Base-by-base conservation (phyloP, 352 stramenopile genomes). In the Pythium pyrilobum region DNA sequence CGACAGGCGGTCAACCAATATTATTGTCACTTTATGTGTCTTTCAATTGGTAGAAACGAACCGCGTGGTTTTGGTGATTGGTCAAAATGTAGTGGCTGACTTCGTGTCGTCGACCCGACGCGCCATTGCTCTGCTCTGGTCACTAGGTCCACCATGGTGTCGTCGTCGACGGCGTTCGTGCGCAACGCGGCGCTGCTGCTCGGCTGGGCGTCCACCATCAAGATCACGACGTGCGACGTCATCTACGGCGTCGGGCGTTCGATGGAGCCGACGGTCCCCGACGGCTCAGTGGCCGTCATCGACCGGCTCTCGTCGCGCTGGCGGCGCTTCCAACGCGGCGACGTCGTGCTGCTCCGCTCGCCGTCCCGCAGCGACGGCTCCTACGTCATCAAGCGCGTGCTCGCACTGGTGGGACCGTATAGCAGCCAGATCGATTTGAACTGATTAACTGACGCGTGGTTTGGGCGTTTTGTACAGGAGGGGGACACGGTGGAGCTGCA, bases 381-480 rank as follows among this genome's bases (percentile, higher is more conserved):
- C 41, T 90, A 78, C 44, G 82, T 96, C 31, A 90, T 79, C 60
- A 96, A 96, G 72, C 81, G 87, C 45, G 85, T 96, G 41, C 62
- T 95, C 27, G 87, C 84, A 4, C 46, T 94, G 66, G 83, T 91
- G 71, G 21, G 52, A 20, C 31, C 21, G 8, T 5, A 28, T 32
- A 20, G 8, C 2, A 16, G 12, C 31, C n/a, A n/a, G 18, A 29
- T 20, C 2, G 1, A 25, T 41, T 11, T 34, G 12, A 5, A n/a
- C 20, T n/a, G 16, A 4, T 38, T 5, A 18, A 32, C 8, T 18
- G 10, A 36, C 27, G 18, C 39, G 31, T 33, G 21, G 49, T 13
- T 4, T 31, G 16, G 21, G 6, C 18, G 4, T 8, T 33, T 47
- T 28, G 3, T 52, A 27, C 66, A 94, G 84, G 84, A 94, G 41